Evolutionary conservation across 2,329 filamentous ascomycete species (phyloP).

Genomic region (Tolypocladium sp.): DNA sequence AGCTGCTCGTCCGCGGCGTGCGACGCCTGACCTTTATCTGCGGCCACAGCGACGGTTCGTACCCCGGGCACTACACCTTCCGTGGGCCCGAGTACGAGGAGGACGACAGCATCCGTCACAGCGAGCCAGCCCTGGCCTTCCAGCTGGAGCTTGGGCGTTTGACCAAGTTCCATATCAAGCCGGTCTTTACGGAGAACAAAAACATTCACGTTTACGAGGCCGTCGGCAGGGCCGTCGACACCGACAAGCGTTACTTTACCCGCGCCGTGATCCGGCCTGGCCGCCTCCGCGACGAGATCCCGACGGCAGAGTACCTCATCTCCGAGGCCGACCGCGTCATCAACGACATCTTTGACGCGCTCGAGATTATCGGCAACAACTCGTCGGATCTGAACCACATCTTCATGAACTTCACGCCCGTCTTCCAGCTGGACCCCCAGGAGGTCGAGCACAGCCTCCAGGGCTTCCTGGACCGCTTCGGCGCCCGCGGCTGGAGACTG

Average conservation of each 20-base stretch:
- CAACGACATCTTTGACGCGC: conserved; percentile 93
- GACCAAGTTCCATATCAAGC: conserved; percentile 95
- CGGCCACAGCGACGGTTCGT: conserved; percentile 85
- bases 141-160: conserved; percentile 92
- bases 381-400: conserved; percentile 99
- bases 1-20: conserved; percentile 71
- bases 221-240: conserved; percentile 86
- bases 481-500: conserved; percentile 87
- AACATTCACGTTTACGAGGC: conserved; percentile 99
- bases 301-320: conserved; percentile 96
- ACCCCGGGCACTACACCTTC: conserved; percentile 98
- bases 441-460: conserved; percentile 90
- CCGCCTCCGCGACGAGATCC: conserved; percentile 91
- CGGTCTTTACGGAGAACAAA: conserved; percentile 97
- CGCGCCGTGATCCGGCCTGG: conserved; percentile 91
- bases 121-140: conserved; percentile 92
- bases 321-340: conserved; percentile 94
- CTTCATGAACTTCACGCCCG: conserved; percentile 98
- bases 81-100: conserved; percentile 82
- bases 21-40: conserved; percentile 94
- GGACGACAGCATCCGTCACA: conserved; percentile 94
- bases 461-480: conserved; percentile 94
- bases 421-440: conserved; percentile 82
- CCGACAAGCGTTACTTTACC: conserved; percentile 97
- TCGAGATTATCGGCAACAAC: conserved; percentile 98